phyloP scores from a whole-genome alignment of 1,284 basidiomycete genomes.

The Leccinum angustisporum region DNA sequence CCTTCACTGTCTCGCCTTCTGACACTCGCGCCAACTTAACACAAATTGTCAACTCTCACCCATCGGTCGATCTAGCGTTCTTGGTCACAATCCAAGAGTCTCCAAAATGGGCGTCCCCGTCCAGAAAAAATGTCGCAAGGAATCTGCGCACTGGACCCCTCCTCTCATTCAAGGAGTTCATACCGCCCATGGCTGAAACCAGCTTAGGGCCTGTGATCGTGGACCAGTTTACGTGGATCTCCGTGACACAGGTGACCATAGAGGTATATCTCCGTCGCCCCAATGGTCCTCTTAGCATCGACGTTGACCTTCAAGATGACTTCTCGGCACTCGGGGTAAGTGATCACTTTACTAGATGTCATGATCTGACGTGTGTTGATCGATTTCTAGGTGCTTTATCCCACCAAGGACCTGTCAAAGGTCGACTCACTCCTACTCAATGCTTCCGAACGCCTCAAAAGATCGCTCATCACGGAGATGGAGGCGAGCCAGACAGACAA shows the following conservation, averaged over 20 bases:
- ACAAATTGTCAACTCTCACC: too few relatives aligned
- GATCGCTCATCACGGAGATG: not conserved
- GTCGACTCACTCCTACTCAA: not conserved
- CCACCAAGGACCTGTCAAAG: not conserved
- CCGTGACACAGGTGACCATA: not conserved
- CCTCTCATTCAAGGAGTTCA: too few relatives aligned
- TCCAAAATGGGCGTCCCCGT: too few relatives aligned
- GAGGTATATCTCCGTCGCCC: not conserved
- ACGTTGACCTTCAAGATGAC: not conserved
- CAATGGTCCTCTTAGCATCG: not conserved
- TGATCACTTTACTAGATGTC: not conserved
- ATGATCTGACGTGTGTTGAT: not conserved
- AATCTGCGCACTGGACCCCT: too few relatives aligned
- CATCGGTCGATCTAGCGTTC: too few relatives aligned
- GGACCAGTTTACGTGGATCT: not conserved
- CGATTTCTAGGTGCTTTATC: not conserved
- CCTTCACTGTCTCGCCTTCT: too few relatives aligned
- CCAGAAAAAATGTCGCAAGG: too few relatives aligned
- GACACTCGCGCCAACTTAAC: too few relatives aligned
- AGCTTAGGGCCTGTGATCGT: not conserved
- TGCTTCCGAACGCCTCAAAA: not conserved
- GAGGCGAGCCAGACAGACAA: not conserved
- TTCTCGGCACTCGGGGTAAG: not conserved
- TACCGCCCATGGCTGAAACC: too few relatives aligned
- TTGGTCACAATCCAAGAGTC: too few relatives aligned